phyloP scores from a whole-genome alignment of 2,329 filamentous ascomycete species.

The Coniochaeta sp. region DNA sequence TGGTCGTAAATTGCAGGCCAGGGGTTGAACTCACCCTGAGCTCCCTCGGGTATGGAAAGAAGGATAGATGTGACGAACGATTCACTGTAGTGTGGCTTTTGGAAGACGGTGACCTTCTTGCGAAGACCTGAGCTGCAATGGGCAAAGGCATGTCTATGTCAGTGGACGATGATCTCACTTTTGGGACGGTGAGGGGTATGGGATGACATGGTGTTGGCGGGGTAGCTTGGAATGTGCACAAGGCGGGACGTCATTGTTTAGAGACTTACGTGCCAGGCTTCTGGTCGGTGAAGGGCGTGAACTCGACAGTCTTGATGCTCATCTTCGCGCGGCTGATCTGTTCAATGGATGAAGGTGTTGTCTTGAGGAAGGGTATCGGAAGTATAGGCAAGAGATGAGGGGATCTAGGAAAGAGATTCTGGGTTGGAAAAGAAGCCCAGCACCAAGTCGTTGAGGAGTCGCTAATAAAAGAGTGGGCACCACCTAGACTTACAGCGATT shows the following conservation, averaged over 20 bases:
- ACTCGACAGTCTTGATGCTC: conserved; percentile 67
- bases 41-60: conserved; percentile 92
- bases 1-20: conserved; percentile 6
- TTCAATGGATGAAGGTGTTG: background rate
- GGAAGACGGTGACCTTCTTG: conserved; percentile 98
- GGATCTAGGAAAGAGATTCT: background rate
- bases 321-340: conserved; percentile 40
- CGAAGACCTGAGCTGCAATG: conserved; percentile 79
- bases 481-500: background rate
- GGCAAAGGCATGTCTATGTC: background rate
- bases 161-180: background rate
- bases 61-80: conserved; percentile 91
- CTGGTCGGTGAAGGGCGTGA: conserved; percentile 88
- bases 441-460: background rate
- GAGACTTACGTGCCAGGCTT: conserved; percentile 96
- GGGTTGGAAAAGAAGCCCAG: background rate
- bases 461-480: background rate
- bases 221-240: conserved; percentile 17
- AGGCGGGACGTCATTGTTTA: conserved; percentile 5
- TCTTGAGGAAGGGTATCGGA: background rate
- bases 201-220: conserved; percentile 17
- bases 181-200: background rate
- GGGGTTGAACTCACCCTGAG: conserved; percentile 48
- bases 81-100: conserved; percentile 92
- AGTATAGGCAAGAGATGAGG: background rate